Base-by-base conservation (phyloP, 1,284 basidiomycete species). In the Peniophora sp. region DNA sequence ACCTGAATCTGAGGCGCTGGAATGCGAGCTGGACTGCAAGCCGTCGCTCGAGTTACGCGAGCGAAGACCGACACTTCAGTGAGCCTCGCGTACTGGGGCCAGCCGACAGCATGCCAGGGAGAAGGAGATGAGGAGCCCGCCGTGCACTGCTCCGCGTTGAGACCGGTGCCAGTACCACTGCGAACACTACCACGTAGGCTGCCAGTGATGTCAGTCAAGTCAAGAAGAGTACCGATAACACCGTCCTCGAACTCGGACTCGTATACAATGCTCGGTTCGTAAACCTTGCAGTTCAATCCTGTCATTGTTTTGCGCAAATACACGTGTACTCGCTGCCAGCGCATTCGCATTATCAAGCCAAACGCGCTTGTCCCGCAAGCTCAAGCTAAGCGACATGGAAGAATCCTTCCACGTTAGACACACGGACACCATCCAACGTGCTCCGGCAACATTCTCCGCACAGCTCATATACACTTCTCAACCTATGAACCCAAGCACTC, bases 31-130 rank as follows among this genome's bases (percentile, higher is more conserved):
- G 10, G 34, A 36, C n/a, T n/a, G n/a, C 22, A 52, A 55, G 6
- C 52, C 52, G 1, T 27, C 27, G 17, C 54, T 51, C 10, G 50
- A 57, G 38, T 27, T 54, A 49, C 10, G 53, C 47, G 57, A 65
- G 44, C 56, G 64, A 55, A 73, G 65, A 14, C 85, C 88, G 47
- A 90, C 79, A 48, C 75, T 75, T 58, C 89, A 87, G 47, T 87
- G 83, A 27, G 74, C 72, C 62, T 89, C 85, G n/a, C 38, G 38
- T 16, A 8, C 38, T 5, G n/a, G 38, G 8, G 38, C 38, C 8
- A 41, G 38, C n/a, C n/a, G n/a, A 41, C 8, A 8, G 38, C n/a
- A n/a, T n/a, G n/a, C 16, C 16, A 5, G n/a, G 38, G 38, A 5
- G n/a, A 17, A n/a, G 38, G 38, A 5, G 38, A 41, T 20, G 38